Evolutionary conservation across 163 green algal species (phyloP).

Genomic region (Scenedesmus sp.): DNA sequence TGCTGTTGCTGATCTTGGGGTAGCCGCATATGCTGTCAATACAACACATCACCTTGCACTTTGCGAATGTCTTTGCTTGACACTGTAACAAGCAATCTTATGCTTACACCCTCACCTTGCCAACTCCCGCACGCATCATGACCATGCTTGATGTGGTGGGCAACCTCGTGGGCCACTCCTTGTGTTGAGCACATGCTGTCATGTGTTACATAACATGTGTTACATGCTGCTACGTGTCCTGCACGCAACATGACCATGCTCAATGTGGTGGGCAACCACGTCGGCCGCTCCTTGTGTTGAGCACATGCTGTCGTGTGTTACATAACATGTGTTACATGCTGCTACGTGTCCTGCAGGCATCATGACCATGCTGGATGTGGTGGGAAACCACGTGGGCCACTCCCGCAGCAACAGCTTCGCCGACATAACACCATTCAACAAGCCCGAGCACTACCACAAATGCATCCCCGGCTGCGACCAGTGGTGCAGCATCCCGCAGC

Average conservation of each 20-base stretch:
- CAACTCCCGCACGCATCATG: conserved; percentile 16
- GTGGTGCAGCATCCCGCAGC: conserved; percentile 33
- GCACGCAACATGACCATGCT: conserved; percentile 45
- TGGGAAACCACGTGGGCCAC: conserved; percentile 35
- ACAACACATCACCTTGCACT: background rate
- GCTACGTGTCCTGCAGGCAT: conserved; percentile 5
- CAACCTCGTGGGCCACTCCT: conserved; percentile 28
- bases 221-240: background rate
- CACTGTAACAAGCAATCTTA: too few relatives aligned
- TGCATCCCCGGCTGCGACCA: background rate
- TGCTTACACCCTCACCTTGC: too few relatives aligned
- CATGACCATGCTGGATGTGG: conserved; percentile 47
- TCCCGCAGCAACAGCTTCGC: background rate
- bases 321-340: background rate
- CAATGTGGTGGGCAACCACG: conserved; percentile 42
- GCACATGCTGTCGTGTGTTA: too few relatives aligned
- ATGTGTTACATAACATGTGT: too few relatives aligned
- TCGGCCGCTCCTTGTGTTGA: background rate
- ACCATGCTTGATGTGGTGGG: conserved; percentile 45
- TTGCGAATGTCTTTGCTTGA: too few relatives aligned
- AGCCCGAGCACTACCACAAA: conserved; percentile 37
- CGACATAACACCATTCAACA: conserved; percentile 23
- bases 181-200: too few relatives aligned
- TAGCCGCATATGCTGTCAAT: too few relatives aligned
- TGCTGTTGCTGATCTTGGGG: too few relatives aligned